A percentile compares a stretch with the other conserved stretches of the same genome.
These are phyloP conservation scores for Aspergillus proliferans DNA, from an alignment of 2,329 filamentous ascomycete genomes.

Conservation along the genomic window DNA sequence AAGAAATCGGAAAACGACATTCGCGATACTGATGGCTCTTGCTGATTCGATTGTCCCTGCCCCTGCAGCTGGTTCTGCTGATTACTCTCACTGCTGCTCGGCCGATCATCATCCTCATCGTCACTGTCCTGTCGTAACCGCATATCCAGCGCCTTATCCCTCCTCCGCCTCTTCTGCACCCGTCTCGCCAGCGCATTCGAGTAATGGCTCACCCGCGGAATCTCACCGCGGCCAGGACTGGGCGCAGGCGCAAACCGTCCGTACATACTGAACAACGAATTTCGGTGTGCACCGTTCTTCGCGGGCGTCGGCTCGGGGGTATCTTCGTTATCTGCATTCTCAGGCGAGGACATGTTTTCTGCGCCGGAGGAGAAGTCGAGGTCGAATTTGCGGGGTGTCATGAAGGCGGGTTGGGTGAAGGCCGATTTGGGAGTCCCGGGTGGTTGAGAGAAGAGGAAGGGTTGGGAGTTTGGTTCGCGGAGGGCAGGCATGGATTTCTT, in stretches of 20 bases:
- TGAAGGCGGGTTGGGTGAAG: slow-evolving; percentile 40
- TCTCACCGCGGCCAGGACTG: slow-evolving; percentile 59
- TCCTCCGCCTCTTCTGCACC: slow-evolving; percentile 46
- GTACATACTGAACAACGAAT: slow-evolving; percentile 37
- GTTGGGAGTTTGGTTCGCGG: slow-evolving; percentile 45
- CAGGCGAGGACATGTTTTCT: slow-evolving; percentile 42
- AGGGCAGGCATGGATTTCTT: slow-evolving; percentile 45
- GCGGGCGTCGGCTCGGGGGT: slow-evolving; percentile 36
- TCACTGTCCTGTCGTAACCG: slow-evolving; percentile 36
- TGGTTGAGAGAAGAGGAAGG: slow-evolving; percentile 44
- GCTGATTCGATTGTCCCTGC: slow-evolving; percentile 8
- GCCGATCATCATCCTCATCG: slow-evolving; percentile 37
- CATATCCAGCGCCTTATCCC: slow-evolving; percentile 42
- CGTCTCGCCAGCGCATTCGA: slow-evolving; percentile 40
- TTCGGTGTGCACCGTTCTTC: slow-evolving; percentile 28
- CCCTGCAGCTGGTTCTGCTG: slow-evolving; percentile 7
- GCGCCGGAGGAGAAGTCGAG: slow-evolving; percentile 44
- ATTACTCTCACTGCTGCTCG: slow-evolving; percentile 29
- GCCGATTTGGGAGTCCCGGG: slow-evolving; percentile 25
- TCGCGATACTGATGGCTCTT: slow-evolving; percentile 19
- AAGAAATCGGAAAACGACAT: slow-evolving; percentile 47
- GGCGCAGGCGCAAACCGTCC: slow-evolving; percentile 40
- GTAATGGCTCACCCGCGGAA: slow-evolving; percentile 46
- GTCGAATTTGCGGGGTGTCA: slow-evolving; percentile 45
- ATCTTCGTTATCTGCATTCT: slow-evolving; percentile 43